Evolutionary conservation across 495 filamentous ascomycete species (phyloP), one percentile per base, ranked within the genome.

Genomic region (Hypomontagnella monticulosa): DNA sequence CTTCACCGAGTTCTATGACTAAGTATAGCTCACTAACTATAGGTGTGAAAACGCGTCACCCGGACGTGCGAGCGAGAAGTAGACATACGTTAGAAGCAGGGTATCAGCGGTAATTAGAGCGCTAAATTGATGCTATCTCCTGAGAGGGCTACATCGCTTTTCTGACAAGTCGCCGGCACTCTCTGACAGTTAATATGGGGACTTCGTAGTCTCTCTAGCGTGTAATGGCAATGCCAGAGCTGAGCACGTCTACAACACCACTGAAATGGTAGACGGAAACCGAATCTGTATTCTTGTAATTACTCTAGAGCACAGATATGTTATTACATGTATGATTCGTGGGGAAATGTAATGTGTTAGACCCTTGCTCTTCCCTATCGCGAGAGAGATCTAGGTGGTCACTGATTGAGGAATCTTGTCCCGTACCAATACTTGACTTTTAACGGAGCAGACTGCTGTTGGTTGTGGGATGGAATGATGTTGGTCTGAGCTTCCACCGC

Each of bases 401-500:
- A 23, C 56, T 23, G 44, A 27, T 20, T 23, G 46, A 43, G 32
- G n/a, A 30, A 34, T 36, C 18, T 14, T 46, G 38, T 40, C 34
- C 34, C 34, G 36, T 40, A 27, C 23, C 23, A 27, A 27, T 27
- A 27, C 23, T 27, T 27, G 23, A 27, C 6, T 27, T 27, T 27
- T 27, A 27, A 27, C 23, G 23, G 23, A 27, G 23, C 23, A 27
- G 23, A 27, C 23, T 27, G 23, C 19, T 27, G 20, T 59, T 58
- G 41, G 47, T 38, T 20, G 5, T 18, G 34, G 27, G 8, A 41
- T 54, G 48, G 27, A 57, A 41, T 57, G 46, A 12, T 63, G 32
- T 30, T 69, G 66, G 66, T 69, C 66, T 69, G 66, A 69, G 66
- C 66, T 64, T 51, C 16, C 20, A 37, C 46, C 40, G 56, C 40